Percentiles rank a stretch among this genome's conserved stretches.
Conservation (phyloP, 83 land plant genomes). For the Larix sibirica region DNA sequence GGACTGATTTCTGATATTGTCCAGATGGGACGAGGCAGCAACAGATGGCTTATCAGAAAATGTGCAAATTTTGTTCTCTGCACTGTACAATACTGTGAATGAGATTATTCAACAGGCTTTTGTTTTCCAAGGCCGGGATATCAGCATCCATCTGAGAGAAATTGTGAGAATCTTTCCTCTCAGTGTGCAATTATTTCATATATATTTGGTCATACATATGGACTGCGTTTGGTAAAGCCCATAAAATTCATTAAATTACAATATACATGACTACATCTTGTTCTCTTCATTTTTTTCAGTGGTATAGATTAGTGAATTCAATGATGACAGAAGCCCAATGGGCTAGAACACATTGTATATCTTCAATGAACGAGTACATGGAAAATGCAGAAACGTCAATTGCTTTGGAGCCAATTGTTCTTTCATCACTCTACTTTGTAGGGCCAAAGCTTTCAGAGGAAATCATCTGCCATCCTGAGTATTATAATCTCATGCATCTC, state of each 20-base stretch:
- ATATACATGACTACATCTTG: not conserved
- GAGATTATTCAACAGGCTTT: constrained; percentile 44
- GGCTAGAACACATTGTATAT: constrained; percentile 29
- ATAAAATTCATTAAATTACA: not conserved
- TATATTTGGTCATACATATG: no score
- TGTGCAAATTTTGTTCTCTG: constrained; percentile 55
- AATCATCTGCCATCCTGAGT: constrained; percentile 31
- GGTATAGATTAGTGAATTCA: constrained; percentile 49
- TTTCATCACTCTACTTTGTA: constrained; percentile 57
- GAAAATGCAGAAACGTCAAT: constrained; percentile 49
- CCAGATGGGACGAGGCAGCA: constrained; percentile 53
- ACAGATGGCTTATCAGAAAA: constrained; percentile 42
- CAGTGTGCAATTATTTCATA: not conserved
- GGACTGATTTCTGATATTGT: not conserved
- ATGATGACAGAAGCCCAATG: constrained; percentile 62
- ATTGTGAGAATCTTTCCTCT: constrained; percentile 42
- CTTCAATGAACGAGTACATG: constrained; percentile 65
- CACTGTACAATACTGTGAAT: constrained; percentile 53
- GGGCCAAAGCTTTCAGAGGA: constrained; percentile 59
- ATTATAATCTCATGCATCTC: constrained; percentile 33
- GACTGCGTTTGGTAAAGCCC: no score
- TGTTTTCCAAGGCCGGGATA: constrained; percentile 43
- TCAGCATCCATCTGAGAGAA: constrained; percentile 46
- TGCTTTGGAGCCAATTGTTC: constrained; percentile 75
- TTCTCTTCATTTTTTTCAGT: constrained; percentile 35